phyloP scores from a whole-genome alignment of 176 grass and related monocot genomes.

The Tillandsia leiboldiana region DNA sequence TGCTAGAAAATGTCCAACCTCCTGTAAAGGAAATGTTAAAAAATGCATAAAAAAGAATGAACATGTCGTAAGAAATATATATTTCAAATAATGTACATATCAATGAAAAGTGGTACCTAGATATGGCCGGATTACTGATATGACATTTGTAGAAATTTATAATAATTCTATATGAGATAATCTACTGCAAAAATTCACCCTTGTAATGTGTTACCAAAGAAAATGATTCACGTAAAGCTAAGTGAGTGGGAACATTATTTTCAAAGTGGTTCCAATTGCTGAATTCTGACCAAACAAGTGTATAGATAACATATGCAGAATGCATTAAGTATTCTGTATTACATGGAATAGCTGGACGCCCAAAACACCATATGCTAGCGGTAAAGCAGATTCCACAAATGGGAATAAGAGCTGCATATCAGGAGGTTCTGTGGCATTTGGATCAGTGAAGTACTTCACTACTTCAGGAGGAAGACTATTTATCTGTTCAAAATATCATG shows the following conservation, averaged over 20 bases:
- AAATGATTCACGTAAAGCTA: too few relatives aligned
- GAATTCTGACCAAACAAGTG: not conserved
- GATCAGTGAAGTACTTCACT: constrained; percentile 92
- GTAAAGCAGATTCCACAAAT: constrained; percentile 86
- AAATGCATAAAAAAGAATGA: constrained; percentile 1
- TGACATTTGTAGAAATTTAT: not conserved
- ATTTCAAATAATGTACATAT: not conserved
- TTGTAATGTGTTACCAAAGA: too few relatives aligned
- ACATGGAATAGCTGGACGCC: constrained; percentile 93
- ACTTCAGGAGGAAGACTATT: constrained; percentile 87
- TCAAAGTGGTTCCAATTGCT: too few relatives aligned
- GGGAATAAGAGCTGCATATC: constrained; percentile 87
- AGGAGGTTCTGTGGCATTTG: constrained; percentile 82
- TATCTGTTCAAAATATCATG: constrained; percentile 44
- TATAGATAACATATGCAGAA: not conserved
- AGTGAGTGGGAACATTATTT: too few relatives aligned
- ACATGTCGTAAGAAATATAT: not conserved
- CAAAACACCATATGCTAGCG: constrained; percentile 87
- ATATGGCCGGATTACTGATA: not conserved
- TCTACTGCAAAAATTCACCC: too few relatives aligned
- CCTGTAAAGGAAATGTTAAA: constrained; percentile 39
- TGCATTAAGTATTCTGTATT: constrained; percentile 16
- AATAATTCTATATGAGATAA: not conserved
- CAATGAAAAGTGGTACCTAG: not conserved
- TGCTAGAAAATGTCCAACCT: constrained; percentile 88